A percentile compares a stretch with the other conserved stretches of the same genome.
phyloP scores from a whole-genome alignment of 2,329 filamentous ascomycete genomes.

The Monilinia aucupariae region DNA sequence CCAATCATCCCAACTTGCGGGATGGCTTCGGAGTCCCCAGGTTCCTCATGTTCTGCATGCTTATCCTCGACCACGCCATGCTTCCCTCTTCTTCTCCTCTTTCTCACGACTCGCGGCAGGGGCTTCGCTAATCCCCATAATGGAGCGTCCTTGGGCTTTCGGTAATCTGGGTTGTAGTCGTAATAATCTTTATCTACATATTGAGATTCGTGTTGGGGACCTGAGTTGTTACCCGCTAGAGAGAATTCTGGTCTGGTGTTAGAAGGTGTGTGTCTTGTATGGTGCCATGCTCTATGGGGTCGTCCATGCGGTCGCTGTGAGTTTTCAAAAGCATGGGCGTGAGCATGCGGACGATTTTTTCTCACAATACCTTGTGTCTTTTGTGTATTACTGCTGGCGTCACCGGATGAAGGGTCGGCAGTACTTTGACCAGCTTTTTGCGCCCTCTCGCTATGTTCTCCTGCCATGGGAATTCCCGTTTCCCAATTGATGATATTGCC shows the following conservation, averaged over 20 bases:
- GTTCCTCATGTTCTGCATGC: conserved; percentile 12
- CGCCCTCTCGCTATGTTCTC: neutral
- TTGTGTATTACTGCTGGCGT: conserved; percentile 7
- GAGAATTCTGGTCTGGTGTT: conserved; percentile 6
- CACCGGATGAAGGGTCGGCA: neutral
- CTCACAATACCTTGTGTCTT: neutral
- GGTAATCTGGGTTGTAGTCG: conserved; percentile 21
- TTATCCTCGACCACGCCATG: conserved; percentile 16
- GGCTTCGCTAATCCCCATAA: conserved; percentile 24
- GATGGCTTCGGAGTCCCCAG: conserved; percentile 15
- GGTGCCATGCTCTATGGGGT: neutral
- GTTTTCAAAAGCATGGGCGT: neutral
- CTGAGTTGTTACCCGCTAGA: conserved; percentile 5
- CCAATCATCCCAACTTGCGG: conserved; percentile 22
- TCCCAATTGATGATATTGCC: neutral
- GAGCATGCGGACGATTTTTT: conserved; percentile 3
- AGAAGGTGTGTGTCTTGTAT: neutral
- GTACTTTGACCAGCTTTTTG: neutral
- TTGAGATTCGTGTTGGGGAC: conserved; percentile 2
- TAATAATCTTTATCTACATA: conserved; percentile 23
- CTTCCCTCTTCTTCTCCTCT: conserved; percentile 19
- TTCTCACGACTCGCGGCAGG: conserved; percentile 21
- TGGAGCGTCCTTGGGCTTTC: conserved; percentile 18
- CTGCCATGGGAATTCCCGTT: conserved; percentile 2
- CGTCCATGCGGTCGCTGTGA: conserved; percentile 1